Conservation (phyloP, 202 grass and related monocot species). For the Panicum hallii region DNA sequence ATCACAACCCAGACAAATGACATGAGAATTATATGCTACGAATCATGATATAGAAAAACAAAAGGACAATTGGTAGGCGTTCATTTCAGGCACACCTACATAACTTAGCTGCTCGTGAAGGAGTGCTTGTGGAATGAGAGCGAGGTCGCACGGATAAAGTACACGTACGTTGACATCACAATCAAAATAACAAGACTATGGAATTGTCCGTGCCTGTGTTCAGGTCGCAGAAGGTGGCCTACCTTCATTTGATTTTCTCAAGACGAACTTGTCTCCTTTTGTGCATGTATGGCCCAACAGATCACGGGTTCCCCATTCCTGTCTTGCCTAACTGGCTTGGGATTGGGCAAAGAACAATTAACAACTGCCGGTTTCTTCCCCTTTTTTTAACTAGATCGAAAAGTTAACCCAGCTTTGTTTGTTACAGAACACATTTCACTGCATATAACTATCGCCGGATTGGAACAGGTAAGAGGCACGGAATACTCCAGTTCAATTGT, state of each 20-base stretch:
- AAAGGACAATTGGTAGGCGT: conserved; percentile 14
- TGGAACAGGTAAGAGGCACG: neutral
- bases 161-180: conserved; percentile 45
- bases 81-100: conserved; percentile 34
- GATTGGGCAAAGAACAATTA: neutral
- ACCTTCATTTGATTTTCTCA: conserved; percentile 40
- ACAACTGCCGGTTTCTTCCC: neutral
- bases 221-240: conserved; percentile 43
- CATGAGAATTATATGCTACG: neutral
- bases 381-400: neutral
- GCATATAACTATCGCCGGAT: neutral
- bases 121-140: conserved; percentile 36
- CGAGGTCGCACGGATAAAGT: conserved; percentile 32
- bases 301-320: conserved; percentile 46
- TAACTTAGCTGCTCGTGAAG: conserved; percentile 42
- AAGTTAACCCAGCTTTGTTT: neutral
- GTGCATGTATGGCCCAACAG: conserved; percentile 39
- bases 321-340: conserved; percentile 8
- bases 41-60: conserved; percentile 27
- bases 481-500: neutral
- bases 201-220: conserved; percentile 31
- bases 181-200: conserved; percentile 26
- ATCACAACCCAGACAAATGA: neutral
- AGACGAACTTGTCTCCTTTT: conserved; percentile 38
- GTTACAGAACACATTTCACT: neutral